Conservation (phyloP, 768 basidiomycete genomes). For the Pleurotus pulmonarius region DNA sequence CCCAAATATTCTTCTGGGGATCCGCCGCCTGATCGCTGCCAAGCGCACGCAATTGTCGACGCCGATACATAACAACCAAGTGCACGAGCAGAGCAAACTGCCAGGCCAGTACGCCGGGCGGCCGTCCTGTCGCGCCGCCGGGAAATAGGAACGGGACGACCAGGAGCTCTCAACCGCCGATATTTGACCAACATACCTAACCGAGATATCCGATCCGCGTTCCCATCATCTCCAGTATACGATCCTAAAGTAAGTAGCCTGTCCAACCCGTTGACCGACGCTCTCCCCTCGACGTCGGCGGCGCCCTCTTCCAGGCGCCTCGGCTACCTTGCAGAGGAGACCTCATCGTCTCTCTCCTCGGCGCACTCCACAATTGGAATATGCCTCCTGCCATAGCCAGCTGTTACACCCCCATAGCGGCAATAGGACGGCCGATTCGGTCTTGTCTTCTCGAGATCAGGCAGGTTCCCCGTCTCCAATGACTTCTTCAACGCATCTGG, state of each 20-base stretch:
- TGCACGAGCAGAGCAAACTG: no score
- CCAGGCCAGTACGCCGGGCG: no score
- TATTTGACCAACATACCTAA: no score
- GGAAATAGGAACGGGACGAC: no score
- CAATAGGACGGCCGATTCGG: constrained; percentile 34
- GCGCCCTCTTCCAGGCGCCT: constrained; percentile 31
- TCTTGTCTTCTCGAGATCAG: constrained; percentile 16
- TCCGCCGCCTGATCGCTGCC: no score
- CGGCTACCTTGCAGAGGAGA: constrained; percentile 40
- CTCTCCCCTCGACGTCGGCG: constrained; percentile 22
- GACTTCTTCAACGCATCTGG: constrained; percentile 26
- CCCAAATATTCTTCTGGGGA: no score
- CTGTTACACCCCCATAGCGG: constrained; percentile 33
- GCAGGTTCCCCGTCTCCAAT: constrained; percentile 24
- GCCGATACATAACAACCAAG: no score
- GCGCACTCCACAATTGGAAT: constrained; percentile 17
- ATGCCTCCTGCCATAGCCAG: constrained; percentile 19
- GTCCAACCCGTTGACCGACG: constrained; percentile 18
- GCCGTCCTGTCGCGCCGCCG: no score
- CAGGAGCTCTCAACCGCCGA: no score
- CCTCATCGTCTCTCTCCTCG: constrained; percentile 28
- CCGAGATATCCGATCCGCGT: no score
- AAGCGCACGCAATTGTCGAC: no score
- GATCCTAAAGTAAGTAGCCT: constrained; percentile 26
- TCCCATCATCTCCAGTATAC: constrained; percentile 18